Evolutionary conservation across 2,329 filamentous ascomycete genomes (phyloP).

Genomic region (Aspergillus pseudoglaucus): DNA sequence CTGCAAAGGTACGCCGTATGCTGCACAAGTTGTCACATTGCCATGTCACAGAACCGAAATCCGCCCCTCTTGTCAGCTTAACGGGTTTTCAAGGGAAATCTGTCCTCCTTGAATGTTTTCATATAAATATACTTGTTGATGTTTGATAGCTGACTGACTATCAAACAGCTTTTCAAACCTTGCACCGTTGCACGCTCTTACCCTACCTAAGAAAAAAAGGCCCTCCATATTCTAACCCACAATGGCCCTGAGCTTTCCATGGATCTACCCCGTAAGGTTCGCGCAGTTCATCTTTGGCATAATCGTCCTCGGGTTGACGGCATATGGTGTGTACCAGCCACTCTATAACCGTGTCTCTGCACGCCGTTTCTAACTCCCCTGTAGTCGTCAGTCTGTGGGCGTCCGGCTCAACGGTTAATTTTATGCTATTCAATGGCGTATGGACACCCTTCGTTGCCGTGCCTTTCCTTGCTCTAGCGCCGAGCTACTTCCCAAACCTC

Average conservation of each 20-base stretch:
- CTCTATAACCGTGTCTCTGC: too few relatives aligned
- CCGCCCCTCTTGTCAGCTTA: neutral
- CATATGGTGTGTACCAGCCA: conserved; percentile 54
- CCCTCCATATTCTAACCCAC: neutral
- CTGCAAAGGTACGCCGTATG: too few relatives aligned
- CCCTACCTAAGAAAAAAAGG: too few relatives aligned
- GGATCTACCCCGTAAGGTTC: conserved; percentile 52
- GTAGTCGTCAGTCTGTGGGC: conserved; percentile 50
- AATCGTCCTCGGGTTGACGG: conserved; percentile 68
- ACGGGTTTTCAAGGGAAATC: too few relatives aligned
- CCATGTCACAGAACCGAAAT: neutral
- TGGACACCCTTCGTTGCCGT: conserved; percentile 68
- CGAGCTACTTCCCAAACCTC: conserved; percentile 53
- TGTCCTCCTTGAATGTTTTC: too few relatives aligned
- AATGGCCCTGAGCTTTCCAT: conserved; percentile 15
- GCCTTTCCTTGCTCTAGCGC: conserved; percentile 62
- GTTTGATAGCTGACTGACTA: too few relatives aligned
- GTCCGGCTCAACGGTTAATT: conserved; percentile 58
- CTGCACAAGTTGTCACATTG: neutral
- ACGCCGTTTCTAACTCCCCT: conserved; percentile 1
- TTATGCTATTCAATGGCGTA: conserved; percentile 70
- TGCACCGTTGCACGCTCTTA: too few relatives aligned
- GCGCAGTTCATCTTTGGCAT: conserved; percentile 63
- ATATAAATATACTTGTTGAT: too few relatives aligned
- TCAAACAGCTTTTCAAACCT: too few relatives aligned